Percentiles rank a stretch among this genome's conserved stretches.
These are phyloP conservation scores for Blastobotrys persicus DNA, from an alignment of 1,139 yeast genomes.

Conservation along the genomic window DNA sequence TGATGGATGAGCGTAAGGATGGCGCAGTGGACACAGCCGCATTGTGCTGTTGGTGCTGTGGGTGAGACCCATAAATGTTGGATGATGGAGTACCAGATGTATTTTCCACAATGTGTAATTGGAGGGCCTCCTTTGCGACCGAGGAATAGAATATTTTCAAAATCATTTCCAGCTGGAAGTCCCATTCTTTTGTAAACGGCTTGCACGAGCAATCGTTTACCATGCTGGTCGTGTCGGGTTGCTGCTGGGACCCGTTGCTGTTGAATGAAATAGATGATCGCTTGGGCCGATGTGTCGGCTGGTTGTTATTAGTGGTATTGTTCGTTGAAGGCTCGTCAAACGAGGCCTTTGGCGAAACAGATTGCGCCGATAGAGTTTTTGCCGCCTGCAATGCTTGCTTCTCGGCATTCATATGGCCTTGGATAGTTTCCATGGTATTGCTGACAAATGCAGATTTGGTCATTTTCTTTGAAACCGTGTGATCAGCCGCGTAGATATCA, in stretches of 20 bases:
- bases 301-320: neutral
- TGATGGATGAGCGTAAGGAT: slow-evolving; percentile 18
- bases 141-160: slow-evolving; percentile 30
- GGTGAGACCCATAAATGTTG: slow-evolving; percentile 12
- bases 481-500: slow-evolving; percentile 39
- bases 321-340: neutral
- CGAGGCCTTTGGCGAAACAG: slow-evolving; percentile 2
- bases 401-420: slow-evolving; percentile 17
- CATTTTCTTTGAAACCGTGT: slow-evolving; percentile 38
- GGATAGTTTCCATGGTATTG: slow-evolving; percentile 31
- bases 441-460: slow-evolving; percentile 32
- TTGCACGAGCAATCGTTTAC: slow-evolving; percentile 25
- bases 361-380: neutral
- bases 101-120: slow-evolving; percentile 28
- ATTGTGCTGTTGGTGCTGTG: neutral
- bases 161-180: slow-evolving; percentile 30
- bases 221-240: slow-evolving; percentile 24
- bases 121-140: slow-evolving; percentile 31
- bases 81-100: slow-evolving; percentile 14
- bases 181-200: slow-evolving; percentile 31
- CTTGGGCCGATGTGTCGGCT: slow-evolving; percentile 1
- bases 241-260: slow-evolving; percentile 6
- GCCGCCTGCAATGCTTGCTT: slow-evolving; percentile 13
- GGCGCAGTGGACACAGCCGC: slow-evolving; percentile 17
- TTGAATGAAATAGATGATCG: slow-evolving; percentile 13